Evolutionary conservation across 2,329 filamentous ascomycete species (phyloP), one percentile per base, ranked within the genome.

Genomic region (Stemphylium vesicarium): DNA sequence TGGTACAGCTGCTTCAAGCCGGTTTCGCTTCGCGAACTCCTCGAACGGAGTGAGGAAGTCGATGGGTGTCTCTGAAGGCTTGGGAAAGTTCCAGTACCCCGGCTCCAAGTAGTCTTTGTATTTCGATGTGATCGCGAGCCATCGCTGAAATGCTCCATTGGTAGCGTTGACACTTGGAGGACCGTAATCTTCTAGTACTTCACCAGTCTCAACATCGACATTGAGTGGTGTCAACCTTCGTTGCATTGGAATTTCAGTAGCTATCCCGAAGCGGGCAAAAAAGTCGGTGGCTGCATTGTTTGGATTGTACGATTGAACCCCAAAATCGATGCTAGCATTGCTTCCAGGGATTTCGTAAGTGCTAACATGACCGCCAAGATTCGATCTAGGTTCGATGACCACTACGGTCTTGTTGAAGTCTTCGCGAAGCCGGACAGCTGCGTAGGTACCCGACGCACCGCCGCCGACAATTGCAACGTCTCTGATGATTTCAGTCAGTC

Each of bases 31-130:
- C 7, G 80, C 72, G 55, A 83, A 84, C 2, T 82, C 74, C 15
- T 77, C 75, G 52, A 81, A 84, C 1, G 80, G 76, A 4, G 81
- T 65, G 10, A 82, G 70, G 2, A 85, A 70, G 39, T 82, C 81
- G 18, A 74, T 70, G 0, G 80, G 80, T 0, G 82, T 75, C 6
- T 74, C 72, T 12, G 70, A 60, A 0, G 80, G 77, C 2, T 22
- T 13, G 2, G 64, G 65, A 32, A 68, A 69, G n/a, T 60, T 43
- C 65, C 64, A 67, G 15, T 63, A 67, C 13, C 60, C 63, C 2
- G 63, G 65, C 33, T 66, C 59, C 5, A 66, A 9, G 12, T 65
- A 40, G 2, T 43, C 4, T 29, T 63, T 49, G 36, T 67, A 69
- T 39, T 66, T 60, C 2, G 53, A 43, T 7, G 63, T 59, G 12